Conservation (phyloP, 208 protist species). For the Endotrypanum monterogeii region DNA sequence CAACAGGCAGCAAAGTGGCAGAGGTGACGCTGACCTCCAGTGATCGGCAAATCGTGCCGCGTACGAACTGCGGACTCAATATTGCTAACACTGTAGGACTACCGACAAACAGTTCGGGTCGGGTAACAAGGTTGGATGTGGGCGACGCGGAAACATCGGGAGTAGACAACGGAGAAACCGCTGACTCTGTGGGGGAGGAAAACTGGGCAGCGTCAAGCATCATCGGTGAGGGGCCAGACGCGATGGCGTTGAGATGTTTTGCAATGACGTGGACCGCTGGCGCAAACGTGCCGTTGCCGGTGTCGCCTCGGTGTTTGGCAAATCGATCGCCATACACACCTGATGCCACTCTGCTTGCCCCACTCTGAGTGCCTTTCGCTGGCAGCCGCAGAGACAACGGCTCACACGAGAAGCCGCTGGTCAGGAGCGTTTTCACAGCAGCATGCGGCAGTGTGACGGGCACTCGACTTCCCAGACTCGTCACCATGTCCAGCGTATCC, state of each 20-base stretch:
- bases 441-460: conserved; percentile 24
- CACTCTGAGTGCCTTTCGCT: not conserved
- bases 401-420: conserved; percentile 57
- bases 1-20: conserved; percentile 48
- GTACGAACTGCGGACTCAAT: conserved; percentile 60
- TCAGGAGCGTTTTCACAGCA: conserved; percentile 48
- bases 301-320: not conserved
- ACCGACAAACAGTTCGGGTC: conserved; percentile 36
- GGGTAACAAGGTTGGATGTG: not conserved
- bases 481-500: conserved; percentile 44
- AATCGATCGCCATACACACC: not conserved
- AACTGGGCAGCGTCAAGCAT: not conserved
- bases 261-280: not conserved
- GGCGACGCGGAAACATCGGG: not conserved
- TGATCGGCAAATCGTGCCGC: conserved; percentile 35
- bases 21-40: conserved; percentile 34
- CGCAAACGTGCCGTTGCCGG: not conserved
- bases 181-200: conserved; percentile 1
- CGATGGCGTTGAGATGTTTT: conserved; percentile 4
- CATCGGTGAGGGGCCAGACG: conserved; percentile 1
- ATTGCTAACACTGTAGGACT: conserved; percentile 68
- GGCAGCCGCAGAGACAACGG: conserved; percentile 27
- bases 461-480: conserved; percentile 2
- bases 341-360: not conserved
- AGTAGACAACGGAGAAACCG: not conserved